Evolutionary conservation across 371 early-diverging fungal species (phyloP), one percentile per base, ranked within the genome.

Genomic region (Mucor plumbeus): DNA sequence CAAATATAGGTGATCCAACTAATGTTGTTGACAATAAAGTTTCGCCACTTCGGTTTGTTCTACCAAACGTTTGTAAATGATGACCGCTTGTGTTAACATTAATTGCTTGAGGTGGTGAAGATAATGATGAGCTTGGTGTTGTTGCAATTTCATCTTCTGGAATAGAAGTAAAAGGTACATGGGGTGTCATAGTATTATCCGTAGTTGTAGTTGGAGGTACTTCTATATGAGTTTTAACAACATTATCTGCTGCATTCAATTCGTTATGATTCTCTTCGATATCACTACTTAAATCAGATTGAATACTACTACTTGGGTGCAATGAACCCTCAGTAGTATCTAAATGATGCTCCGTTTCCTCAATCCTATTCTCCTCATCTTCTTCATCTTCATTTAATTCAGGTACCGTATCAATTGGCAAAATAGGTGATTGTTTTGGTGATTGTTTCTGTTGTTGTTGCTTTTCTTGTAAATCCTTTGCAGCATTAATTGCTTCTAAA

Each of bases 371-470:
- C n/a, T 58, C 59, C 0, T 58, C 64, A 34, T 64, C 43, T 8
- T 69, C 70, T 14, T 65, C 66, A 0, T 68, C 69, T 15, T 69
- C 69, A 14, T 69, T 59, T 33, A 62, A 36, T 59, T 68, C 69
- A 4, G 69, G 69, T 1, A 69, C 69, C 6, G 69, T 63, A 39
- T 69, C 61, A 21, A 69, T 61, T 21, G 64, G 41, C n/a, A 56
- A 17, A 15, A 56, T n/a, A n/a, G 17, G 7, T 34, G 56, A 17
- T 38, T 67, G 55, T 7, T 40, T 36, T n/a, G 47, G 21, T 34
- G 17, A 5, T 47, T 57, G 5, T 36, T 57, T 1, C 10, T 13
- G 21, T n/a, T 61, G 34, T 33, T 65, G 59, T 14, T 57, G 33
- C 8, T 64, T 40, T 44, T 64, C 43, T 8, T 65, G 59, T 38